Evolutionary conservation across 2,329 filamentous ascomycete species (phyloP), one percentile per base, ranked within the genome.

Genomic region (Aspergillus fischeri): DNA sequence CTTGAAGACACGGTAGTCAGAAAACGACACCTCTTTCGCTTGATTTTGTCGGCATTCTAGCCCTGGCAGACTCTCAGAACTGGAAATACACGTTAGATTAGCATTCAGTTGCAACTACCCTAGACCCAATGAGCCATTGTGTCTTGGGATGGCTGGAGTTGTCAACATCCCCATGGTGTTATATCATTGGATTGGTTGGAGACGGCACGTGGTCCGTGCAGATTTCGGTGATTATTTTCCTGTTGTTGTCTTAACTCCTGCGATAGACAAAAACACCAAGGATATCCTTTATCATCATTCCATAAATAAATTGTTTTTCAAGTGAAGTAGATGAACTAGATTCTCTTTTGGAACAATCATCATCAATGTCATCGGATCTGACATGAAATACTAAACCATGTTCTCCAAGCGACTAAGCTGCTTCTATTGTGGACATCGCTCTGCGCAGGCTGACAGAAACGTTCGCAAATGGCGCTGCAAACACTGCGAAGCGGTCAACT

Each of bases 401-500:
- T 76, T 79, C 53, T 67, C 70, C 48, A 77, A 74, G 66, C 74
- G 75, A 63, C 73, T 92, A 64, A 79, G 77, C 61, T 96, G 92
- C 80, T 93, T 95, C 79, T 95, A 93, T 75, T 96, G 92, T 74
- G 88, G 89, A 65, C 81, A 81, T 70, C 85, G 83, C 65, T 89
- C 88, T 35, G 78, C 80, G 35, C 79, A 84, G 55, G 78, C 75
- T 62, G 86, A 83, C 66, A 82, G 85, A 65, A 83, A 83, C 53
- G 79, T 85, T 56, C 81, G 80, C 70, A 82, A 86, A 67, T 96
- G 92, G 75, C 79, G 86, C 49, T 96, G 92, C 75, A 76, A 82
- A 21, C 79, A 83, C 60, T 99, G 94, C 79, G 90, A 94, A 67
- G 90, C 92, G 20, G 86, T 88, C 58, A 99, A 97, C 74, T 90